These are phyloP conservation scores for Chaetomium globosum DNA, from an alignment of 2,329 filamentous ascomycete species.

Conservation along the genomic window DNA sequence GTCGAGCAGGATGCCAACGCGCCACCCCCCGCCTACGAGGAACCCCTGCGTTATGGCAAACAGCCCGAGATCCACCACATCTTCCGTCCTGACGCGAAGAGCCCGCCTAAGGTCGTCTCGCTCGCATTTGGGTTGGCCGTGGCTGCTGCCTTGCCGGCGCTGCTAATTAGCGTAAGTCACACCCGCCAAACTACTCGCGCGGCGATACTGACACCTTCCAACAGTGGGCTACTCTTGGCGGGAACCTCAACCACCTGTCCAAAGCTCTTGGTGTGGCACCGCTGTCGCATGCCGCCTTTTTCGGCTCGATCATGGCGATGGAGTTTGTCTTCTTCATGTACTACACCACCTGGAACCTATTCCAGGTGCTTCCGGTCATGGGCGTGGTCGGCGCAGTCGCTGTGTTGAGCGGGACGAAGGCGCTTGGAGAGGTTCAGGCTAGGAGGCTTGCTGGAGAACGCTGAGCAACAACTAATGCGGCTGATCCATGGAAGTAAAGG, in stretches of 20 bases:
- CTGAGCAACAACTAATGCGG: conserved; percentile 40
- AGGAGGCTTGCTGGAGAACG: conserved; percentile 76
- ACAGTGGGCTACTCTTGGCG: conserved; percentile 80
- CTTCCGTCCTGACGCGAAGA: conserved; percentile 79
- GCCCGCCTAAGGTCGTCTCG: conserved; percentile 77
- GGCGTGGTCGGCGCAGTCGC: conserved; percentile 68
- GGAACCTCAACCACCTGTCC: conserved; percentile 75
- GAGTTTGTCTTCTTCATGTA: conserved; percentile 94
- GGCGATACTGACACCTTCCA: conserved; percentile 19
- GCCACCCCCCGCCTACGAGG: conserved; percentile 62
- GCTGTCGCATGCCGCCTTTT: conserved; percentile 79
- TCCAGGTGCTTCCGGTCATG: conserved; percentile 79
- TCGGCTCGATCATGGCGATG: conserved; percentile 82
- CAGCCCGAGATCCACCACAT: conserved; percentile 85
- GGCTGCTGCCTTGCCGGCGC: conserved; percentile 69
- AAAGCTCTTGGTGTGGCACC: conserved; percentile 77
- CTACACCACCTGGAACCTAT: conserved; percentile 88
- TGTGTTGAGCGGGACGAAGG: conserved; percentile 85
- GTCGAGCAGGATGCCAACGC: conserved; percentile 65
- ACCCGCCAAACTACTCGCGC: neutral
- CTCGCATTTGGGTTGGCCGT: conserved; percentile 75
- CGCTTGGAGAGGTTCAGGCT: conserved; percentile 88
- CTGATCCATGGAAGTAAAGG: neutral
- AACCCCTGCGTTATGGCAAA: conserved; percentile 80
- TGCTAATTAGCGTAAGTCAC: conserved; percentile 68